These are phyloP conservation scores for Leucaena leucocephala DNA, from an alignment of 306 rosid species.

Conservation along the genomic window DNA sequence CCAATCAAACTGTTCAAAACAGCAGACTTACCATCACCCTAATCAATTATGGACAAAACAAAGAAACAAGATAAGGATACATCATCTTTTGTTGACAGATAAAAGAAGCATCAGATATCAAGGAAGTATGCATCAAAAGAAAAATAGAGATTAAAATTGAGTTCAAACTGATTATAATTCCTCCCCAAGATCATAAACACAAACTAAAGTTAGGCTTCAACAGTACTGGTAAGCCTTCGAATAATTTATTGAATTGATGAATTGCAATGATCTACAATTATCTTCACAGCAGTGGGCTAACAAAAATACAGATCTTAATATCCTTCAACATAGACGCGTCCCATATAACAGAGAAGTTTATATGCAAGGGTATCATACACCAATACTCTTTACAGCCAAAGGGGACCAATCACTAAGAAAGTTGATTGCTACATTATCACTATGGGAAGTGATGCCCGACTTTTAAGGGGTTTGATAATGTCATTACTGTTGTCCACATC, in stretches of 20 bases:
- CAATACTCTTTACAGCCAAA: slow-evolving; percentile 11
- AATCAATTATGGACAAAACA: slow-evolving; percentile 31
- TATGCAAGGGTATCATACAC: background rate
- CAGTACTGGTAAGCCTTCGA: background rate
- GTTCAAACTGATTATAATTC: background rate
- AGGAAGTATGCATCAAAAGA: background rate
- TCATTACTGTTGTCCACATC: background rate
- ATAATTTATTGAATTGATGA: background rate
- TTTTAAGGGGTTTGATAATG: background rate
- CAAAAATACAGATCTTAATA: background rate
- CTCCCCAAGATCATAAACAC: background rate
- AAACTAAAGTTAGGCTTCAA: background rate
- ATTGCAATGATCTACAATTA: background rate
- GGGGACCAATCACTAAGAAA: background rate
- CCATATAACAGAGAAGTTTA: background rate
- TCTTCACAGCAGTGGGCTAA: background rate
- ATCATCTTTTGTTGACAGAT: slow-evolving; percentile 4
- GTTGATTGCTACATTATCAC: background rate
- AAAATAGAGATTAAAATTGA: background rate
- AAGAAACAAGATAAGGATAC: background rate
- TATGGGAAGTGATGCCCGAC: background rate
- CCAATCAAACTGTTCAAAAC: slow-evolving; percentile 93
- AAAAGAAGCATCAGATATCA: slow-evolving; percentile 19
- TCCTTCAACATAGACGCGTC: background rate
- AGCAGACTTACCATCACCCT: slow-evolving; percentile 99